Conservation (phyloP, 202 grass and related monocot genomes). For the Hordeum pubiflorum region DNA sequence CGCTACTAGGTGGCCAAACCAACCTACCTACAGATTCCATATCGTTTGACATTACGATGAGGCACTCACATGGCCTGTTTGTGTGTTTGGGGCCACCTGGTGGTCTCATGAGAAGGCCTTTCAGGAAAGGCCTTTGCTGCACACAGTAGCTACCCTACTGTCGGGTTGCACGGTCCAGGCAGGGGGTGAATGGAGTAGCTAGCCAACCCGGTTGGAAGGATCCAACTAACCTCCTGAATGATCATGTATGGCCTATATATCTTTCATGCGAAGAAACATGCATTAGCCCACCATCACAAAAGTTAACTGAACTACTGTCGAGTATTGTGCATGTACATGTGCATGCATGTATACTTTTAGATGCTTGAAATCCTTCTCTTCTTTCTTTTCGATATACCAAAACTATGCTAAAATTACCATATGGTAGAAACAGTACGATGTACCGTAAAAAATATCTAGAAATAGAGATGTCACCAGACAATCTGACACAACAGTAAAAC, state of each 20-base stretch:
- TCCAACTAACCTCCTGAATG: conserved; percentile 42
- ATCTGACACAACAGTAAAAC: neutral
- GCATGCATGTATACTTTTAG: neutral
- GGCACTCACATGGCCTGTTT: conserved; percentile 57
- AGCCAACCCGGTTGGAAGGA: conserved; percentile 31
- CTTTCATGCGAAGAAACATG: conserved; percentile 46
- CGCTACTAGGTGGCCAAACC: neutral
- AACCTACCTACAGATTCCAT: conserved; percentile 13
- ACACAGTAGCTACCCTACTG: neutral
- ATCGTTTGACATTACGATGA: conserved; percentile 45
- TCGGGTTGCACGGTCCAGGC: conserved; percentile 1
- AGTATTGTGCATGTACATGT: neutral
- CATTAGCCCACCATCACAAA: conserved; percentile 22
- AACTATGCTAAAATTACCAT: neutral
- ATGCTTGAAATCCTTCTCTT: neutral
- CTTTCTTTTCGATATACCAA: neutral
- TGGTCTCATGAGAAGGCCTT: conserved; percentile 38
- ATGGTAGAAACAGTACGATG: too few relatives aligned
- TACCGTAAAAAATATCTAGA: too few relatives aligned
- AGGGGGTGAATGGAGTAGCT: neutral
- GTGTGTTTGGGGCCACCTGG: conserved; percentile 17
- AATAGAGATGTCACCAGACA: neutral
- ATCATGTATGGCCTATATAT: conserved; percentile 21
- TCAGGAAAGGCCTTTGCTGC: conserved; percentile 27
- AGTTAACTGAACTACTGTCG: conserved; percentile 13